These are phyloP conservation scores for Podospora didyma DNA, from an alignment of 495 filamentous ascomycete genomes.

Conservation along the genomic window DNA sequence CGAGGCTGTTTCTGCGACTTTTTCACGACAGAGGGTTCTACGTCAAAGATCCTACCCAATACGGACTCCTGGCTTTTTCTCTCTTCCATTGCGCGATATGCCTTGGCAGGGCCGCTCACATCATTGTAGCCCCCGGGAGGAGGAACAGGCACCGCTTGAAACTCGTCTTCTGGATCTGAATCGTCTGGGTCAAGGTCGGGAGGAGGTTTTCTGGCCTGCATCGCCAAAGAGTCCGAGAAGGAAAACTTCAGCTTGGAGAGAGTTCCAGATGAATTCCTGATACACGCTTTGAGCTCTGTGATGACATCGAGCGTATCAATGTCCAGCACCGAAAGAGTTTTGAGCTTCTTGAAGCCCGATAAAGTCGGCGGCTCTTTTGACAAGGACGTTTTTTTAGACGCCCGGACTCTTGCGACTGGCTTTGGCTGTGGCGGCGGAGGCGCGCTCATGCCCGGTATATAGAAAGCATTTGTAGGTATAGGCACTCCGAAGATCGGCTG, in stretches of 20 bases:
- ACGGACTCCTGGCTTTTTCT: constrained; percentile 51
- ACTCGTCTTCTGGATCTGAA: constrained; percentile 48
- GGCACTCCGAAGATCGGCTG: constrained; percentile 12
- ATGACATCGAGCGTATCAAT: constrained; percentile 54
- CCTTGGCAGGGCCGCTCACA: constrained; percentile 32
- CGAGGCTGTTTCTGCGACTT: constrained; percentile 19
- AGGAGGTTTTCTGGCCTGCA: constrained; percentile 47
- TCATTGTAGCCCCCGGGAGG: constrained; percentile 15
- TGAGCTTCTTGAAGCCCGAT: constrained; percentile 53
- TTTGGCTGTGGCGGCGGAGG: constrained; percentile 21
- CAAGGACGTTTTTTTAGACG: constrained; percentile 15
- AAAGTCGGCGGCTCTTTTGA: constrained; percentile 42
- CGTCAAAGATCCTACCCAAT: constrained; percentile 50
- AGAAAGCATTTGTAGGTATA: constrained; percentile 18
- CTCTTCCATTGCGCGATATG: constrained; percentile 44
- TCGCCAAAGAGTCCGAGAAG: constrained; percentile 49
- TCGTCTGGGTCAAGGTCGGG: constrained; percentile 47
- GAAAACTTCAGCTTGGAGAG: constrained; percentile 54
- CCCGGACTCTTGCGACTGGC: constrained; percentile 16
- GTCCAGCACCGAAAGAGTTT: constrained; percentile 51
- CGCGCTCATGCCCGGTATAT: constrained; percentile 14
- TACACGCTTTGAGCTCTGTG: constrained; percentile 48
- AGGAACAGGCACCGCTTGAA: constrained; percentile 26
- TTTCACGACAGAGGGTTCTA: constrained; percentile 34
- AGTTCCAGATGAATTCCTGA: constrained; percentile 46